Evolutionary conservation across 495 filamentous ascomycete genomes (phyloP), one percentile per base, ranked within the genome.

Genomic region (Penicillium dipodomyicola): DNA sequence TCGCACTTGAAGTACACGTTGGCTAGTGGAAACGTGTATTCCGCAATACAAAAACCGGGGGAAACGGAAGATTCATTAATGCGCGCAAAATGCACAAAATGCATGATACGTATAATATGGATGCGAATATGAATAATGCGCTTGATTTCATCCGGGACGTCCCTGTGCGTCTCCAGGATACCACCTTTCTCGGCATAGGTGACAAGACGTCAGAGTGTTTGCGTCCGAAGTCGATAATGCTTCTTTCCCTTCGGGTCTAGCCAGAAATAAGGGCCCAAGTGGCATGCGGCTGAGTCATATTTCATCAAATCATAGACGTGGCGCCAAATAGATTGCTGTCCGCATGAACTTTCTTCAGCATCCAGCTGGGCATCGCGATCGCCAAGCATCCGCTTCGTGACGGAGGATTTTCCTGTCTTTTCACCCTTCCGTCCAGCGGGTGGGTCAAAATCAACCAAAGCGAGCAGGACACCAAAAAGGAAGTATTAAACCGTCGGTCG

Each of bases 231-330:
- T 56, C 41, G 64, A 52, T 71, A 71, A 54, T 73, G 71, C 39
- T 69, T 71, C 52, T 68, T 70, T 27, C 62, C 61, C 14, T 56
- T 37, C 19, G 62, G 64, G 49, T 73, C 69, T 19, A 59, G 61
- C 68, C 65, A 73, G 52, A 61, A 73, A 44, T 72, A 65, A 9
- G 61, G 58, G 4, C 62, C 64, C 10, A 61, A n/a, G 15, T 70
- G 61, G 32, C 62, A 73, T 20, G 61, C 43, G 23, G 61, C 22
- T 3, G 67, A 64, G 54, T 57, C 54, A 58, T 61, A 75, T 39
- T 57, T 56, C 60, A 74, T 70, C 54, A 63, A 59, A 30, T 32
- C 59, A 48, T 71, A 72, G 0, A 74, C 61, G 44, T 5, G 23
- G 23, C 23, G 23, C 23, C 23, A 25, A 25, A 25, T 25, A 25